phyloP scores from a whole-genome alignment of 768 basidiomycete genomes.

The Boletellus emodensis region DNA sequence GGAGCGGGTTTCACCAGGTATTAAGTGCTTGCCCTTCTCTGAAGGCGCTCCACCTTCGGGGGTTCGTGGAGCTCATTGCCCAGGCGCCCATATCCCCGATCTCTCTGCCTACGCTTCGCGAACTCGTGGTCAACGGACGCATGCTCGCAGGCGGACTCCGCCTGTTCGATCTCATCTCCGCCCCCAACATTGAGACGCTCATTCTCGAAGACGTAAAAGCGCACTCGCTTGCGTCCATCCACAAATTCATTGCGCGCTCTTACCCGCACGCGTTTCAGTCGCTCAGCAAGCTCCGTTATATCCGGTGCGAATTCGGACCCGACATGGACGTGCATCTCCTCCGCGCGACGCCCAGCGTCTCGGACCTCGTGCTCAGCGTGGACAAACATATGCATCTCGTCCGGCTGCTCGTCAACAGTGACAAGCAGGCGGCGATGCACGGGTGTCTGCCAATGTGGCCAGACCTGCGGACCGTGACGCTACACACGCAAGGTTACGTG shows the following conservation, averaged over 20 bases:
- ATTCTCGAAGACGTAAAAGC: conserved; percentile 31
- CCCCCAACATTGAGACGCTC: conserved; percentile 30
- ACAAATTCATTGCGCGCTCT: conserved; percentile 25
- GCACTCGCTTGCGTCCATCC: conserved; percentile 24
- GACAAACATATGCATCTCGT: conserved; percentile 29
- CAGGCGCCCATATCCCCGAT: conserved; percentile 21
- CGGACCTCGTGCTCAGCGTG: conserved; percentile 30
- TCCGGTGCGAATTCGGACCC: conserved; percentile 30
- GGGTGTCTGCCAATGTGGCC: conserved; percentile 30
- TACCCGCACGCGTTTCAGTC: conserved; percentile 28
- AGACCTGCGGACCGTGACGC: conserved; percentile 20
- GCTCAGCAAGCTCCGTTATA: conserved; percentile 25
- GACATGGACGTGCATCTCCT: conserved; percentile 32
- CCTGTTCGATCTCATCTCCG: conserved; percentile 31
- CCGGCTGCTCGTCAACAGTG: conserved; percentile 32
- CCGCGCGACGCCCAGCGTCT: conserved; percentile 29
- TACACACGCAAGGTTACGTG: conserved; percentile 29
- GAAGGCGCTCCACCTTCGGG: conserved; percentile 26
- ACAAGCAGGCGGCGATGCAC: conserved; percentile 30
- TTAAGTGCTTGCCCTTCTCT: conserved; percentile 20
- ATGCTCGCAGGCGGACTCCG: conserved; percentile 26
- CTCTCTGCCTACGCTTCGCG: conserved; percentile 23
- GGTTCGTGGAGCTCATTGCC: conserved; percentile 27
- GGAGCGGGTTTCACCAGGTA: conserved; percentile 20
- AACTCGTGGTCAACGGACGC: conserved; percentile 31